These are phyloP conservation scores for Oenanthe javanica DNA, from an alignment of 140 eudicot genomes.

Conservation along the genomic window DNA sequence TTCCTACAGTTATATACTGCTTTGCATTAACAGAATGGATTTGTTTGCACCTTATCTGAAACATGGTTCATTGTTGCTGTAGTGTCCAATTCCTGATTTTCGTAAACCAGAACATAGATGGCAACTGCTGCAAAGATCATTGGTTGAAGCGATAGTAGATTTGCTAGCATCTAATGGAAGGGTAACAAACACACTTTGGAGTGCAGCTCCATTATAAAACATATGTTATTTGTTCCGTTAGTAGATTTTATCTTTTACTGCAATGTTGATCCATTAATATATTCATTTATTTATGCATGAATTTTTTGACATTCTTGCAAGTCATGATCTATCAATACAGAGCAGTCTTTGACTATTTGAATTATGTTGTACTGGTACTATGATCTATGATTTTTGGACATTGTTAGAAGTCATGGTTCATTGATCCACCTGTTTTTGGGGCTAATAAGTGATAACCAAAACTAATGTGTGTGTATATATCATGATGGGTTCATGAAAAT, in stretches of 20 bases:
- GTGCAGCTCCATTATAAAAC: slow-evolving; percentile 4
- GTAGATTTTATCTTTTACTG: background rate
- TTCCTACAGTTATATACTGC: background rate
- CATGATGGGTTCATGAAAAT: slow-evolving; percentile 13
- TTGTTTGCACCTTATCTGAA: background rate
- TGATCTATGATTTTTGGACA: too few relatives aligned
- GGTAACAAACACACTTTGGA: slow-evolving; percentile 29
- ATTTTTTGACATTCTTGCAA: background rate
- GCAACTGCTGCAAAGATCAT: slow-evolving; percentile 69
- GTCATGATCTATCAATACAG: background rate
- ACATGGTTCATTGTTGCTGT: slow-evolving; percentile 12
- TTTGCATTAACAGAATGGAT: background rate
- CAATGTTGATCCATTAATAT: background rate
- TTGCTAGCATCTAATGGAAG: slow-evolving; percentile 47
- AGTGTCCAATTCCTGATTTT: slow-evolving; percentile 96
- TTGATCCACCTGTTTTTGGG: background rate
- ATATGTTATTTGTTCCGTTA: background rate
- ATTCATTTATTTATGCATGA: background rate
- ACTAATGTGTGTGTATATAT: background rate
- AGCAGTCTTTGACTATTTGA: background rate
- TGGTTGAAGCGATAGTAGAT: slow-evolving; percentile 67
- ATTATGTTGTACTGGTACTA: too few relatives aligned
- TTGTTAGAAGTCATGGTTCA: background rate
- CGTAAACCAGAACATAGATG: slow-evolving; percentile 74
- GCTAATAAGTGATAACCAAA: background rate